phyloP scores from a whole-genome alignment of 1,284 basidiomycete species.

The Cutaneotrichosporon daszewskae region DNA sequence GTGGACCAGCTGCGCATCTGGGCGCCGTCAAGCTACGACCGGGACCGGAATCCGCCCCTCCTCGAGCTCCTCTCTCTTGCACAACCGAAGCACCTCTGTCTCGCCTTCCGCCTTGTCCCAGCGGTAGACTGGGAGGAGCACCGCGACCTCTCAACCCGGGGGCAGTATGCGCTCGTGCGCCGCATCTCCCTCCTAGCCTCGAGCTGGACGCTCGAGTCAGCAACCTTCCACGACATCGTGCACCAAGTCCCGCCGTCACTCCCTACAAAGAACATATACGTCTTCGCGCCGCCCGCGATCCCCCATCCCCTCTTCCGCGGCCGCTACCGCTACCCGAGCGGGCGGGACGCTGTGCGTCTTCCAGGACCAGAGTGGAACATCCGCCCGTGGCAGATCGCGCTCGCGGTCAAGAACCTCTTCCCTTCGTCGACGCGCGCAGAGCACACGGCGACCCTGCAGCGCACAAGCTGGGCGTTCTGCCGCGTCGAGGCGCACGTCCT shows the following conservation, averaged over 20 bases:
- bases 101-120: slow-evolving; percentile 22
- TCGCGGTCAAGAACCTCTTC: slow-evolving; percentile 29
- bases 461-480: slow-evolving; percentile 16
- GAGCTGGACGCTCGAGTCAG: slow-evolving; percentile 9
- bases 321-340: slow-evolving; percentile 11
- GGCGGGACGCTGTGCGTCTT: slow-evolving; percentile 14
- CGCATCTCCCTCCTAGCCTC: slow-evolving; percentile 17
- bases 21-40: slow-evolving; percentile 17
- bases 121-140: slow-evolving; percentile 25
- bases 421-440: slow-evolving; percentile 16
- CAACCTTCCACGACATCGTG: slow-evolving; percentile 25
- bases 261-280: slow-evolving; percentile 23
- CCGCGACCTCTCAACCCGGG: slow-evolving; percentile 16
- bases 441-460: slow-evolving; percentile 6
- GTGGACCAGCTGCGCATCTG: slow-evolving; percentile 26
- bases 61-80: slow-evolving; percentile 18
- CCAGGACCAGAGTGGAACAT: slow-evolving; percentile 30
- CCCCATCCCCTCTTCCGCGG: slow-evolving; percentile 4
- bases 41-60: slow-evolving; percentile 17
- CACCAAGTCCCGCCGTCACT: slow-evolving; percentile 30
- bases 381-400: slow-evolving; percentile 32
- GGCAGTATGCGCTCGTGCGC: slow-evolving; percentile 22
- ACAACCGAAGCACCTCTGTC: slow-evolving; percentile 17
- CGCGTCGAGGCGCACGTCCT: slow-evolving; percentile 21
- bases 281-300: slow-evolving; percentile 24